A percentile compares a stretch with the other conserved stretches of the same genome.
phyloP scores from a whole-genome alignment of 2,329 filamentous ascomycete genomes.

The Alternaria triticina region DNA sequence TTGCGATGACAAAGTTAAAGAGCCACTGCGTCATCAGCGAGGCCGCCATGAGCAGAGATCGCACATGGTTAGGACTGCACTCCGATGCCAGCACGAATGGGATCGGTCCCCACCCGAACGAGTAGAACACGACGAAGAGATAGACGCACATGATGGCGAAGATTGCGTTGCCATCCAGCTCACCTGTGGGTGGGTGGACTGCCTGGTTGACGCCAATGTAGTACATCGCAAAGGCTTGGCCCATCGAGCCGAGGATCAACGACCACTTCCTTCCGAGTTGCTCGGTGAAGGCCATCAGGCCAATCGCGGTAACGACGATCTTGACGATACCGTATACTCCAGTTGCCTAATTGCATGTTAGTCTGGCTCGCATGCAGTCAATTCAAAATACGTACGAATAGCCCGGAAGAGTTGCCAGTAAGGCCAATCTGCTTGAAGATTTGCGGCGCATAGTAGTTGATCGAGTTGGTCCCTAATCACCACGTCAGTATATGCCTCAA shows the following conservation, averaged over 20 bases:
- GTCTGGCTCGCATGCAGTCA: background rate
- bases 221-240: constrained; percentile 54
- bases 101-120: constrained; percentile 55
- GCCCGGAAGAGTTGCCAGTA: constrained; percentile 44
- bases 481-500: background rate
- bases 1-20: constrained; percentile 39
- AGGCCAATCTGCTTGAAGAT: constrained; percentile 54
- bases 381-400: constrained; percentile 49
- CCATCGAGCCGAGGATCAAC: constrained; percentile 50
- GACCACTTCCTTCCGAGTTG: constrained; percentile 55
- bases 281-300: constrained; percentile 54
- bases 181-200: constrained; percentile 42
- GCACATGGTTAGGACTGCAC: constrained; percentile 50
- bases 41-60: constrained; percentile 52
- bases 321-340: constrained; percentile 56
- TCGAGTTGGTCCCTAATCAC: constrained; percentile 19
- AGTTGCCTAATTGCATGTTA: constrained; percentile 10
- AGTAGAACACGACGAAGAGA: constrained; percentile 56
- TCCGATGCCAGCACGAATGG: constrained; percentile 54
- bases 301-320: constrained; percentile 52
- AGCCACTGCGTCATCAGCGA: constrained; percentile 57
- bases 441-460: constrained; percentile 54
- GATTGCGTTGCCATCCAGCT: constrained; percentile 46
- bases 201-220: constrained; percentile 44
- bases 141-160: constrained; percentile 62